Evolutionary conservation across 2,329 filamentous ascomycete species (phyloP), one percentile per base, ranked within the genome.

Genomic region (Hymenoscyphus fructigenus): DNA sequence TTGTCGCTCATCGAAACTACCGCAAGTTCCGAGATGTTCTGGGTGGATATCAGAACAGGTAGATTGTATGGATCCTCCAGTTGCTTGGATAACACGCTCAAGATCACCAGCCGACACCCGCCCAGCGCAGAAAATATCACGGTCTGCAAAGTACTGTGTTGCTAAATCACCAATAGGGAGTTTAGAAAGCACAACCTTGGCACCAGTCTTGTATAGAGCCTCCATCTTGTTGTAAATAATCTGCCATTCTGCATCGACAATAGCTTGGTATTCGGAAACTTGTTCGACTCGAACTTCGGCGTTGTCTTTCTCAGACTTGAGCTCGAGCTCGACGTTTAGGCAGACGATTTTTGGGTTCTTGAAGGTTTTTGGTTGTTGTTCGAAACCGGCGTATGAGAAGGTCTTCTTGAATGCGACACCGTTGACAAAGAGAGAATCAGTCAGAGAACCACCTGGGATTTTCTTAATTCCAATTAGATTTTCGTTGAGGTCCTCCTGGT

Each of bases 221-320:
- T 99, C 95, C 78, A 99, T 91, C 85, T 99, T 99, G 84, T 97
- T 94, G 87, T 90, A 98, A 79, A 99, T 99, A 77, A 99, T 99
- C 80, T 97, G 93, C 95, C 95, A 99, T 80, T 99, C 95, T 34
- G 95, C 95, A 76, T 99, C 95, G 76, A 99, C 95, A 72, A 99
- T 97, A 68, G 95, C 95, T 82, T 99, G 95, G 83, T 99, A 99
- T 81, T 99, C 95, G 23, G 94, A 96, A 61, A 99, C 95, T 79
- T 98, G 93, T 81, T 98, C 95, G 65, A 99, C 93, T 66, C 95
- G 90, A 69, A 99, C 93, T 82, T 99, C 95, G 66, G 95, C 95
- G 75, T 99, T 99, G 82, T 99, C 95, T 85, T 97, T 99, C 80
- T 99, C 95, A 68, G 92, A 94, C 88, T 99, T 99, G 73, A 99